Conservation (phyloP, 2,329 filamentous ascomycete species). For the Cercospora sp. region DNA sequence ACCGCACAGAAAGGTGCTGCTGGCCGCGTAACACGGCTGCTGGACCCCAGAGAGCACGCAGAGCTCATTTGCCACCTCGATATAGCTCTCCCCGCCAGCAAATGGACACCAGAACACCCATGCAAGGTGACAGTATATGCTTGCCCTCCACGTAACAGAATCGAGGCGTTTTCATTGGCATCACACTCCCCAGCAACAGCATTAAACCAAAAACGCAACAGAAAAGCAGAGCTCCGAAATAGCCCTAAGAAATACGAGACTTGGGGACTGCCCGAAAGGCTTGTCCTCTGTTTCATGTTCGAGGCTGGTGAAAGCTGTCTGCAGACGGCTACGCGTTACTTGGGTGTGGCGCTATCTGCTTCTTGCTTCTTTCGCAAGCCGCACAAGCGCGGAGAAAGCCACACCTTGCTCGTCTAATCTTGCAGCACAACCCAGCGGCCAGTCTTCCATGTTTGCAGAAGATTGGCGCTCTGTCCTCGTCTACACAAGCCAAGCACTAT, state of each 20-base stretch:
- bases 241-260: background rate
- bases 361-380: background rate
- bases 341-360: constrained; percentile 14
- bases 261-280: background rate
- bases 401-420: constrained; percentile 17
- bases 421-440: background rate
- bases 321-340: background rate
- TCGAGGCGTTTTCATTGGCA: background rate
- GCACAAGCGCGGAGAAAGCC: background rate
- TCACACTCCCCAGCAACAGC: background rate
- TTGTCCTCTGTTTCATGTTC: constrained; percentile 18
- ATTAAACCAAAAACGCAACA: background rate
- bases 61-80: constrained; percentile 3
- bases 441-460: background rate
- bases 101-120: constrained; percentile 6
- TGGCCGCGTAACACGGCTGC: background rate
- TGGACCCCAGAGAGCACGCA: background rate
- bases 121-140: background rate
- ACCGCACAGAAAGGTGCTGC: background rate
- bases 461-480: background rate
- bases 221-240: background rate
- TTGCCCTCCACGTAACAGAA: background rate
- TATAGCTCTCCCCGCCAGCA: constrained; percentile 10
- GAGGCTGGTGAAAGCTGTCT: constrained; percentile 10
- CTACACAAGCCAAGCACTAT: background rate